Evolutionary conservation across 2,329 filamentous ascomycete genomes (phyloP).

Genomic region (Dendryphion nanum): DNA sequence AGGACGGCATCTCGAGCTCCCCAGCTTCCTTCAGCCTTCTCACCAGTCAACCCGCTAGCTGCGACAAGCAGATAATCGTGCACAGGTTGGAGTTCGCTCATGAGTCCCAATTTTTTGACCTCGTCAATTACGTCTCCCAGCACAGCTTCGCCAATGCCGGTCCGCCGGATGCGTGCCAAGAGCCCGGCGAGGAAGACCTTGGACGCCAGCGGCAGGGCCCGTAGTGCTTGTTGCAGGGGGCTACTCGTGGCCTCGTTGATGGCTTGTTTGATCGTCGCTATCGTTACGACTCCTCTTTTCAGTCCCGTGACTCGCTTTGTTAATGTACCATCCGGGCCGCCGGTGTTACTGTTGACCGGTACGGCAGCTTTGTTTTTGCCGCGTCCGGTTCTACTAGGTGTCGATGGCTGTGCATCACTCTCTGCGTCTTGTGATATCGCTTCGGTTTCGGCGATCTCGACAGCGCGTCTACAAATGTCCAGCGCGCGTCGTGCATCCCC

Average conservation of each 20-base stretch:
- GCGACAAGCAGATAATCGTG: constrained; percentile 57
- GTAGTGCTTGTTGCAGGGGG: constrained; percentile 85
- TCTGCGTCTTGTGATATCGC: constrained; percentile 28
- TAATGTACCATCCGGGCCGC: constrained; percentile 17
- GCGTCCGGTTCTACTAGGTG: constrained; percentile 60
- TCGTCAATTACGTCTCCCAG: constrained; percentile 90
- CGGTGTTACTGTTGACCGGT: constrained; percentile 19
- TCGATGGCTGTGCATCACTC: constrained; percentile 48
- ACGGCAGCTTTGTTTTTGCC: constrained; percentile 28
- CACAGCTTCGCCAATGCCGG: constrained; percentile 81
- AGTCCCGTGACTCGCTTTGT: constrained; percentile 20
- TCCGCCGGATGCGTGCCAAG: constrained; percentile 73
- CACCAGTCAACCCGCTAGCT: constrained; percentile 23
- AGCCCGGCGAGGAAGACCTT: constrained; percentile 86
- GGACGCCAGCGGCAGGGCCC: constrained; percentile 73
- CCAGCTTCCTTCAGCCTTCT: constrained; percentile 6
- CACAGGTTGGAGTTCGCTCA: constrained; percentile 61
- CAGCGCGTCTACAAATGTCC: constrained; percentile 91
- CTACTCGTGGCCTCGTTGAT: constrained; percentile 95
- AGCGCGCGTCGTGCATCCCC: constrained; percentile 89
- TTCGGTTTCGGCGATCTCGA: constrained; percentile 88
- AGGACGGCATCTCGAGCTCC: constrained; percentile 5
- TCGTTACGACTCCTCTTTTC: constrained; percentile 67
- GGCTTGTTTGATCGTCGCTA: constrained; percentile 87
- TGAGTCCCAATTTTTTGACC: constrained; percentile 65